Conservation (phyloP, 1,139 yeast genomes). For the Pichia sp. region DNA sequence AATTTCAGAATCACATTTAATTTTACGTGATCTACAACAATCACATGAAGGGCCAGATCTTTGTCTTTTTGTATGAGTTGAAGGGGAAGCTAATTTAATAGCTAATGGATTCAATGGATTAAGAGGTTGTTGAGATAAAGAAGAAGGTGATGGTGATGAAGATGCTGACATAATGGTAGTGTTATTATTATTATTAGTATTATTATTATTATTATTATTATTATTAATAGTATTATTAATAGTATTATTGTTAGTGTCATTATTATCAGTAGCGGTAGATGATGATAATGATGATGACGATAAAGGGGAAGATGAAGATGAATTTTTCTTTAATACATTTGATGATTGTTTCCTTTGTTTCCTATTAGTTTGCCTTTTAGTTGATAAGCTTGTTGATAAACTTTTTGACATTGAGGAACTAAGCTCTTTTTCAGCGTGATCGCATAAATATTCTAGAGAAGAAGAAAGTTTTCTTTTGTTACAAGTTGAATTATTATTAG, state of each 20-base stretch:
- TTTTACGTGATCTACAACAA: conserved; percentile 62
- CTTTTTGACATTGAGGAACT: conserved; percentile 12
- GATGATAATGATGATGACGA: no score
- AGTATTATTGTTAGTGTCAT: no score
- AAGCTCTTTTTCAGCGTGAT: conserved; percentile 15
- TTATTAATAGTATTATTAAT: no score
- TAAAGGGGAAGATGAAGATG: no score
- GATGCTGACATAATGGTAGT: no score
- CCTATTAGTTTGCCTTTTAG: background rate
- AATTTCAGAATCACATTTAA: conserved; percentile 68
- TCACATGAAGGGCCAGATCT: conserved; percentile 75
- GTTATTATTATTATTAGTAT: no score
- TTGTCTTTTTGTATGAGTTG: conserved; percentile 35
- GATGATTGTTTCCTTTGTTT: background rate
- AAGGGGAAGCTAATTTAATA: conserved; percentile 29
- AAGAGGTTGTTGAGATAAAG: no score
- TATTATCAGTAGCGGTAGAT: no score
- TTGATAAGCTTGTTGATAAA: background rate
- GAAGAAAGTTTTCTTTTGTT: conserved; percentile 6
- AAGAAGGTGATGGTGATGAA: no score
- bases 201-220: no score
- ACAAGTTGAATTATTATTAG: background rate
- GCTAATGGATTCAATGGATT: conserved; percentile 9
- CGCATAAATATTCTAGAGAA: conserved; percentile 11
- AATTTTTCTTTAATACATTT: background rate